Conservation (phyloP, 108 stramenopile genomes). For the Fragilariopsis cylindrus region DNA sequence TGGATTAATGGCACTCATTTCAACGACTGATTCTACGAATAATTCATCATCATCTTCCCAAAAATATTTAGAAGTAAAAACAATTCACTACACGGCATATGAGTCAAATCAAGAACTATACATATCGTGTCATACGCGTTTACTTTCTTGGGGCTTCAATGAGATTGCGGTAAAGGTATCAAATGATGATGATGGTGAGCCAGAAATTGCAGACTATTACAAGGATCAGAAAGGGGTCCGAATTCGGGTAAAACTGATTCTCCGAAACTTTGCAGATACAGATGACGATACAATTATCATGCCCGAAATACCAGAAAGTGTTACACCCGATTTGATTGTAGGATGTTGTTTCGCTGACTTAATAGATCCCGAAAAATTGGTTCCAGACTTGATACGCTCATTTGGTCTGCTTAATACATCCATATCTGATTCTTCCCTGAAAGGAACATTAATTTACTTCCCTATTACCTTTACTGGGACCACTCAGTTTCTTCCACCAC, state of each 20-base stretch:
- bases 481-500: slow-evolving; percentile 66
- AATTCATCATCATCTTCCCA: slow-evolving; percentile 18
- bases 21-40: background rate
- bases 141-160: slow-evolving; percentile 61
- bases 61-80: background rate
- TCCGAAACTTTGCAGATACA: slow-evolving; percentile 52
- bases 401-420: slow-evolving; percentile 34
- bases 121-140: slow-evolving; percentile 40
- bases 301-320: slow-evolving; percentile 7
- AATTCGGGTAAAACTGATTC: slow-evolving; percentile 45
- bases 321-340: slow-evolving; percentile 65
- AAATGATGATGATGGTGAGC: slow-evolving; percentile 17
- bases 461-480: slow-evolving; percentile 89
- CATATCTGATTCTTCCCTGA: background rate
- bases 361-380: slow-evolving; percentile 67
- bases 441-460: slow-evolving; percentile 72
- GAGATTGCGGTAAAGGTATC: background rate
- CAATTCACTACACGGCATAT: slow-evolving; percentile 72
- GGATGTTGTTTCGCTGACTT: slow-evolving; percentile 92
- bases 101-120: slow-evolving; percentile 68
- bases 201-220: slow-evolving; percentile 14
- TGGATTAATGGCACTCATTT: slow-evolving; percentile 31
- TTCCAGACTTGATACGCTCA: slow-evolving; percentile 38
- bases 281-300: background rate
- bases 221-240: slow-evolving; percentile 11